Evolutionary conservation across 768 basidiomycete species (phyloP).

Genomic region (Chalciporus chontae): DNA sequence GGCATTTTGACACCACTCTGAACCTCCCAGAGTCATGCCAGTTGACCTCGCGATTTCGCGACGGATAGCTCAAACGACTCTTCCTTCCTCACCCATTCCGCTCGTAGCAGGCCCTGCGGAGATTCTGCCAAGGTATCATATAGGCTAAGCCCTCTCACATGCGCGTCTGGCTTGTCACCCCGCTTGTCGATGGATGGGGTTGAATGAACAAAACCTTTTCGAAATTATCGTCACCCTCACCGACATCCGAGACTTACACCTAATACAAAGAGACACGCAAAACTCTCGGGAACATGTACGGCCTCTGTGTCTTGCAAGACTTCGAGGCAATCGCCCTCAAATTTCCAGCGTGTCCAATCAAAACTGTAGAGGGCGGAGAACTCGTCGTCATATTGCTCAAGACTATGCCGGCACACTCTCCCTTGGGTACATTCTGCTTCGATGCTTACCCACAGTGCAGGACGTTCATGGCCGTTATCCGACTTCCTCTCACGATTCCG

Average conservation of each 20-base stretch:
- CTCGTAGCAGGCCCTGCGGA: too few relatives aligned
- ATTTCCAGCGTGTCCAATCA: slow-evolving; percentile 91
- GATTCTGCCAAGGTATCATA: too few relatives aligned
- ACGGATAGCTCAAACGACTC: too few relatives aligned
- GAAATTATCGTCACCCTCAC: slow-evolving; percentile 99
- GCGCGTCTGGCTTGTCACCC: too few relatives aligned
- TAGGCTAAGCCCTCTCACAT: too few relatives aligned
- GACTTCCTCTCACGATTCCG: slow-evolving; percentile 84
- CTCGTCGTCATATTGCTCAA: slow-evolving; percentile 86
- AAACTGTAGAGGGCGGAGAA: slow-evolving; percentile 97
- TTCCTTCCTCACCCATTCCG: too few relatives aligned
- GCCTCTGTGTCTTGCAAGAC: slow-evolving; percentile 95
- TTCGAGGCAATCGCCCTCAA: slow-evolving; percentile 99
- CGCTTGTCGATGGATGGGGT: too few relatives aligned
- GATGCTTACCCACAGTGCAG: slow-evolving; percentile 37
- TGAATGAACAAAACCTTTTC: slow-evolving; percentile 96
- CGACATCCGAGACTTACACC: slow-evolving; percentile 97
- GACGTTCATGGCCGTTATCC: slow-evolving; percentile 95
- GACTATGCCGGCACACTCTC: slow-evolving; percentile 66
- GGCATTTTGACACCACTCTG: too few relatives aligned
- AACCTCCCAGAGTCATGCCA: too few relatives aligned
- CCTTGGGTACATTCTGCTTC: neutral
- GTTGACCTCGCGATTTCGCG: too few relatives aligned
- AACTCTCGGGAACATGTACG: slow-evolving; percentile 95
- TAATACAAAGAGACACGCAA: slow-evolving; percentile 98